phyloP scores from a whole-genome alignment of 1,139 yeast genomes.

The Pichia sp. region DNA sequence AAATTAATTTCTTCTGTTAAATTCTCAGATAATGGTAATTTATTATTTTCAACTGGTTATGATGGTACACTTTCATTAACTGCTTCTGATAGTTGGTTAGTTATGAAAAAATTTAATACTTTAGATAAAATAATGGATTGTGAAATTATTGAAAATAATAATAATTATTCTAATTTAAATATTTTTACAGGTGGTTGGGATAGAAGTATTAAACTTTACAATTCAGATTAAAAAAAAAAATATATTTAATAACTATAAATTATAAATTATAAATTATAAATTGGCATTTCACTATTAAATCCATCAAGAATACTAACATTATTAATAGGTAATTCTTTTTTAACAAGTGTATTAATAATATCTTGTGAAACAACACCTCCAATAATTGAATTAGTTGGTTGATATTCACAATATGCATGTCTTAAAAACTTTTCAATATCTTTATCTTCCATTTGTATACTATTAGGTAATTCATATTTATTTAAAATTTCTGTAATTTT shows the following conservation, averaged over 20 bases:
- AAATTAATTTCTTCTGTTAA: conserved; percentile 64
- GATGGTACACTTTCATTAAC: conserved; percentile 62
- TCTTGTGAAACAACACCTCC: conserved; percentile 94
- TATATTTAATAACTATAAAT: too few species aligned
- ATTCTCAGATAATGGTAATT: conserved; percentile 40
- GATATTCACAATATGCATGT: conserved; percentile 63
- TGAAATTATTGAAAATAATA: conserved; percentile 40
- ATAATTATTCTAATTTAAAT: conserved; percentile 26
- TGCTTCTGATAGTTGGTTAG: conserved; percentile 71
- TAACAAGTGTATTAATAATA: conserved; percentile 73
- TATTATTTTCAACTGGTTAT: conserved; percentile 59
- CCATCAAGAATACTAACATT: conserved; percentile 78
- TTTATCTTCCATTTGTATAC: conserved; percentile 29
- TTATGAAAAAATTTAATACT: conserved; percentile 47
- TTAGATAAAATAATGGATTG: conserved; percentile 70
- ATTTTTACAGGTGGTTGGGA: conserved; percentile 81
- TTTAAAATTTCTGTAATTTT: conserved; percentile 30
- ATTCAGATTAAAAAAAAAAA: background rate
- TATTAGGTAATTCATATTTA: conserved; percentile 35
- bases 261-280: conserved; percentile 40
- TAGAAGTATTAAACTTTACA: conserved; percentile 60
- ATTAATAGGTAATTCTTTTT: conserved; percentile 74
- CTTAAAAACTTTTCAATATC: conserved; percentile 37
- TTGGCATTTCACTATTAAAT: conserved; percentile 64
- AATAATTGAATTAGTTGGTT: conserved; percentile 81